A percentile compares a stretch with the other conserved stretches of the same genome.
Evolutionary conservation across 176 grass and related monocot genomes (phyloP).

Genomic region (Hsuehochloa calcarea): DNA sequence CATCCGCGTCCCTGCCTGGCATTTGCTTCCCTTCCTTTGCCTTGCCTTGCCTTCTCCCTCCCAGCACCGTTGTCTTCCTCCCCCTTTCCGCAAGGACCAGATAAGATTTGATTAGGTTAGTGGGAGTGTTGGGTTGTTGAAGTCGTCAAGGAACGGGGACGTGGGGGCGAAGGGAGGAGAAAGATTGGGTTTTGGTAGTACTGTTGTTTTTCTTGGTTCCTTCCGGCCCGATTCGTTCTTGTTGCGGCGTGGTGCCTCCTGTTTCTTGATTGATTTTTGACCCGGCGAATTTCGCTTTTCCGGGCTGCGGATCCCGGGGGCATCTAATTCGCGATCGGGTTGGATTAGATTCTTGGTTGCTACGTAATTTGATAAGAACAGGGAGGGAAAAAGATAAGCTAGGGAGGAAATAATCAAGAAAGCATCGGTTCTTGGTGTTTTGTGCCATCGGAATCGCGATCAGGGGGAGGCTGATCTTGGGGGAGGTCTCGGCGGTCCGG

Average conservation of each 20-base stretch:
- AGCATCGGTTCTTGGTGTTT: conserved; percentile 5
- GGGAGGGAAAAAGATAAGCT: not conserved
- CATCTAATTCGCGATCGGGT: conserved; percentile 34
- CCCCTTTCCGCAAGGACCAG: conserved; percentile 34
- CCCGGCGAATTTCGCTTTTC: conserved; percentile 19
- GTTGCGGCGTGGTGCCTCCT: not conserved
- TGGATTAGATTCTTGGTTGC: conserved; percentile 43
- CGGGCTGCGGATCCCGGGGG: conserved; percentile 25
- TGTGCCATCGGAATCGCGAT: not conserved
- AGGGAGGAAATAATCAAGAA: not conserved
- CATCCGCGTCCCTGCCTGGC: conserved; percentile 28
- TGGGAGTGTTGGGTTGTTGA: conserved; percentile 19
- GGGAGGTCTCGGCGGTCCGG: not conserved
- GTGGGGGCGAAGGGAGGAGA: conserved; percentile 14
- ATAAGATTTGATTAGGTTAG: conserved; percentile 34
- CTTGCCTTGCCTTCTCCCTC: not conserved
- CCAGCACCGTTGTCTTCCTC: conserved; percentile 10
- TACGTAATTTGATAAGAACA: conserved; percentile 27
- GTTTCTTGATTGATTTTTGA: conserved; percentile 17
- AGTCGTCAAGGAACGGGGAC: conserved; percentile 26
- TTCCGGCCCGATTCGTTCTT: conserved; percentile 18
- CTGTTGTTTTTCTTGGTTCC: conserved; percentile 26
- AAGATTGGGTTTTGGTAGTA: not conserved
- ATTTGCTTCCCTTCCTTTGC: not conserved
- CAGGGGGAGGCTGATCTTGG: conserved; percentile 27